Base-by-base conservation (phyloP, 2,329 filamentous ascomycete species). In the Fusarium luffae region DNA sequence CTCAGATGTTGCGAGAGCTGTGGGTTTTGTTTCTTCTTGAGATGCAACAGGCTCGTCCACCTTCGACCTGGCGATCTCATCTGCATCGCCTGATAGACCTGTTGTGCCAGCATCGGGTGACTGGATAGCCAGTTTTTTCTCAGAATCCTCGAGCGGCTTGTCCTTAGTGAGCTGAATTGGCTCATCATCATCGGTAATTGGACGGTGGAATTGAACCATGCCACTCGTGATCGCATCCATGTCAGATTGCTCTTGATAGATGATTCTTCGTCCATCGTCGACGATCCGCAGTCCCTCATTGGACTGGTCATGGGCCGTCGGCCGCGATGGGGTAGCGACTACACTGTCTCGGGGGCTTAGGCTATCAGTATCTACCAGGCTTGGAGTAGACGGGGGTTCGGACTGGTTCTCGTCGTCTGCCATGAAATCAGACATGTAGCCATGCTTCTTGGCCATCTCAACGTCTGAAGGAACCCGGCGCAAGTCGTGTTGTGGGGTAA, bases 301-400 rank as follows among this genome's bases (percentile, higher is more conserved):
- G 49, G 74, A 74, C 51, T 76, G 74, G 49, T 70, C 70, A 28
- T 72, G 71, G 46, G 68, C 41, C 30, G 54, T 43, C 9, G 49
- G 52, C 48, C 74, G 64, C 44, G 74, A 74, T 46, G 73, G 74
- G 21, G 74, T 76, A 47, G 65, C 73, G 51, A 73, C 27, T 27
- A 75, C 43, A 66, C 73, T 77, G 25, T 77, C 75, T 63, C 69
- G 75, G 27, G 69, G 75, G 59, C 72, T 74, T 66, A 76, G 51
- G 58, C 75, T 77, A 70, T 75, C 75, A 68, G 75, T 77, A 73
- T 76, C 75, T 47, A 72, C 74, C 59, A 77, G 57, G 37, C 75
- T 77, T 40, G 75, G 75, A 42, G 74, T 75, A 66, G 74, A 76
- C 42, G 74, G 73, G 67, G 66, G 70, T 59, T 76, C 74, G 65